phyloP scores from a whole-genome alignment of 2,329 filamentous ascomycete species.

The Parascedosporium putredinis region DNA sequence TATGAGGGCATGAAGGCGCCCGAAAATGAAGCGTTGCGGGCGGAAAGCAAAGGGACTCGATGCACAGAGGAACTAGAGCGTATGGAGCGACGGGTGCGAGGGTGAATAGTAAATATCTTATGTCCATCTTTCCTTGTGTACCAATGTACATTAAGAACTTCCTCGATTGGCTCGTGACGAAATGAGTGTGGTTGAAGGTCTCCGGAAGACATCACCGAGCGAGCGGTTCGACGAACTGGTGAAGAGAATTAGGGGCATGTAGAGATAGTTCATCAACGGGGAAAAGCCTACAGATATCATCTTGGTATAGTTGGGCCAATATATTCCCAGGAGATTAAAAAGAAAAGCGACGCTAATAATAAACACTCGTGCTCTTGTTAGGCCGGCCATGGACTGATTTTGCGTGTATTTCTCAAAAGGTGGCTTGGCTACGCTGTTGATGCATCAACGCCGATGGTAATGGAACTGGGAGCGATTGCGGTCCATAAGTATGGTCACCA shows the following conservation, averaged over 20 bases:
- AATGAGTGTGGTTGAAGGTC: slow-evolving; percentile 31
- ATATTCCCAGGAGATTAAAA: background rate
- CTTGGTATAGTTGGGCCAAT: slow-evolving; percentile 27
- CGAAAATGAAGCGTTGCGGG: slow-evolving; percentile 53
- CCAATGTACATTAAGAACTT: slow-evolving; percentile 8
- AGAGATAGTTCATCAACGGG: slow-evolving; percentile 38
- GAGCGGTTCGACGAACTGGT: slow-evolving; percentile 69
- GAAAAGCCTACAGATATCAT: slow-evolving; percentile 43
- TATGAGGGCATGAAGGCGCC: slow-evolving; percentile 72
- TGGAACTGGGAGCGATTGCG: slow-evolving; percentile 79
- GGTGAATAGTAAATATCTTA: slow-evolving; percentile 61
- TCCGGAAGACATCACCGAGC: slow-evolving; percentile 59
- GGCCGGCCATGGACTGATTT: slow-evolving; percentile 83
- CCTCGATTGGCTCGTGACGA: slow-evolving; percentile 5
- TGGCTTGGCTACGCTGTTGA: slow-evolving; percentile 68
- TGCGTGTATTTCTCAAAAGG: slow-evolving; percentile 80
- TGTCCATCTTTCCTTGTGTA: background rate
- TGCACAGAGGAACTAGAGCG: slow-evolving; percentile 56
- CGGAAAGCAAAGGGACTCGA: slow-evolving; percentile 48
- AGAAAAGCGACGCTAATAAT: no score
- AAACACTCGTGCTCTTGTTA: slow-evolving; percentile 6
- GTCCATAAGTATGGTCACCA: slow-evolving; percentile 53
- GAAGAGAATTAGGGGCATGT: slow-evolving; percentile 52
- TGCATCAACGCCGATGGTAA: slow-evolving; percentile 65
- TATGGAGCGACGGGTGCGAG: slow-evolving; percentile 78